These are phyloP conservation scores for Macrophomina phaseolina DNA, from an alignment of 2,329 filamentous ascomycete species.

Conservation along the genomic window DNA sequence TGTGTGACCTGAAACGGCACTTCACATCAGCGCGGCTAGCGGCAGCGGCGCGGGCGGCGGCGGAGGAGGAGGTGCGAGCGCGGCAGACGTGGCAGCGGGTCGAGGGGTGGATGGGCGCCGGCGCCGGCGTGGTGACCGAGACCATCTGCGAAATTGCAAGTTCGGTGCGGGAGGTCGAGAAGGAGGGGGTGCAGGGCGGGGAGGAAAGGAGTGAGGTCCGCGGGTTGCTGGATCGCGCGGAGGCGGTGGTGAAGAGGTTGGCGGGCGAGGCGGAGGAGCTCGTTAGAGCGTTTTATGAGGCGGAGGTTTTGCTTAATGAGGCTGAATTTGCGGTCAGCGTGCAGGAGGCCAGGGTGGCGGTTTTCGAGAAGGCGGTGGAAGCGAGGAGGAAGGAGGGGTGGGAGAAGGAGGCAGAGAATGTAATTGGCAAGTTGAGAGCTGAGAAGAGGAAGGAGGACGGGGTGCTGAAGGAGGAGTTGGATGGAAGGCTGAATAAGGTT, in stretches of 20 bases:
- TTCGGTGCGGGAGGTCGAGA: constrained; percentile 34
- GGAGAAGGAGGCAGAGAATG: not conserved
- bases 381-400: not conserved
- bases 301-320: constrained; percentile 19
- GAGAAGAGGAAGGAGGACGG: constrained; percentile 13
- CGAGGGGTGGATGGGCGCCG: constrained; percentile 36
- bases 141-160: constrained; percentile 52
- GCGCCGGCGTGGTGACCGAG: constrained; percentile 34
- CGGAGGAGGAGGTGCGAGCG: constrained; percentile 41
- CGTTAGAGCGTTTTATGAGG: constrained; percentile 1
- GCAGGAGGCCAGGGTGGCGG: not conserved
- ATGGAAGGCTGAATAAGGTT: not conserved
- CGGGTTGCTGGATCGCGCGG: not conserved
- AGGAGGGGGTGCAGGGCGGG: constrained; percentile 29
- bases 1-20: constrained; percentile 41
- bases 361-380: not conserved
- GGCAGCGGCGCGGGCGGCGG: constrained; percentile 41
- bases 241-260: not conserved
- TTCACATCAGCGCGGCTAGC: constrained; percentile 47
- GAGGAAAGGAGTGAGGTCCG: not conserved
- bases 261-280: not conserved
- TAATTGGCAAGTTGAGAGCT: constrained; percentile 4
- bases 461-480: constrained; percentile 8
- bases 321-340: constrained; percentile 9
- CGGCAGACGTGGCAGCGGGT: constrained; percentile 46